Conservation (phyloP, 2,329 filamentous ascomycete species). For the Fusarium sp. region DNA sequence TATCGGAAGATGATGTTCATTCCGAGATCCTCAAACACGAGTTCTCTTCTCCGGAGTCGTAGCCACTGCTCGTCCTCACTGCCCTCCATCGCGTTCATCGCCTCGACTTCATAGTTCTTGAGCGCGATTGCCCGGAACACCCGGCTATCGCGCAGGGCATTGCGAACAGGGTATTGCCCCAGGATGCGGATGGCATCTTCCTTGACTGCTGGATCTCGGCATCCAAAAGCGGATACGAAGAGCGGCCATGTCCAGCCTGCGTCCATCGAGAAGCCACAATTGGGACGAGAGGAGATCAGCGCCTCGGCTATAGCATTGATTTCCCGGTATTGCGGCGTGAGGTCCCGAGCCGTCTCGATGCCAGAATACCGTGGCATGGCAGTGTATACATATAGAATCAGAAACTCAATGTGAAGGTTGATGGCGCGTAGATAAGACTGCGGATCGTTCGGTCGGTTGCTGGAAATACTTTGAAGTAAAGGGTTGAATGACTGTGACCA, state of each 20-base stretch:
- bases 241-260: conserved; percentile 63
- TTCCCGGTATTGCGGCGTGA: conserved; percentile 61
- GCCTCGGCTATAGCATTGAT: conserved; percentile 57
- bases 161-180: conserved; percentile 58
- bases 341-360: conserved; percentile 53
- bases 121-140: conserved; percentile 58
- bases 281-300: conserved; percentile 55
- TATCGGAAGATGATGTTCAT: conserved; percentile 57
- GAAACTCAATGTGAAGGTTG: conserved; percentile 60
- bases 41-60: conserved; percentile 55
- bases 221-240: conserved; percentile 59
- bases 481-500: conserved; percentile 59
- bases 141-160: conserved; percentile 61
- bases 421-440: conserved; percentile 55
- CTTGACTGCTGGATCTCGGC: conserved; percentile 57
- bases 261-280: conserved; percentile 62
- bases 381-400: conserved; percentile 59
- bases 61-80: conserved; percentile 57
- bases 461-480: conserved; percentile 50
- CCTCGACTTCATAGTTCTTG: conserved; percentile 57
- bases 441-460: conserved; percentile 44
- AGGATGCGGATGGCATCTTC: conserved; percentile 60
- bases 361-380: conserved; percentile 57
- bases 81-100: conserved; percentile 52
- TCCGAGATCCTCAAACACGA: conserved; percentile 58